phyloP scores from a whole-genome alignment of 2,329 filamentous ascomycete genomes.

The Claviceps sp. region DNA sequence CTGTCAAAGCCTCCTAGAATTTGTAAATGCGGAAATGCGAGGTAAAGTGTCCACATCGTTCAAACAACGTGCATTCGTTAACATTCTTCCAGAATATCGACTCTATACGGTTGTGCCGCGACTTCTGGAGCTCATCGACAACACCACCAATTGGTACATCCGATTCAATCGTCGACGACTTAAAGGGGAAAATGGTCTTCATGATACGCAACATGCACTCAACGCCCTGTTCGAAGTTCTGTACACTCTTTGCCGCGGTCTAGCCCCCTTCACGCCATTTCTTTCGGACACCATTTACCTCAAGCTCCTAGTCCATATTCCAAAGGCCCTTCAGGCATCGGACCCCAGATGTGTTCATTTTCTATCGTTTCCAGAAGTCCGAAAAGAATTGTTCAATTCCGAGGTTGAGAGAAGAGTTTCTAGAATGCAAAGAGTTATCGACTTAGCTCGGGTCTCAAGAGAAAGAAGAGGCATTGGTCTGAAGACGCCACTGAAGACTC shows the following conservation, averaged over 20 bases:
- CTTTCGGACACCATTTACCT: slow-evolving; percentile 90
- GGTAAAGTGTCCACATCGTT: slow-evolving; percentile 30
- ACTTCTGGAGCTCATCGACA: slow-evolving; percentile 72
- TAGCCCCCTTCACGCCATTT: slow-evolving; percentile 93
- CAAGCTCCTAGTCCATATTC: slow-evolving; percentile 69
- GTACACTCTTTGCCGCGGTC: slow-evolving; percentile 72
- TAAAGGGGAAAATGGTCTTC: slow-evolving; percentile 75
- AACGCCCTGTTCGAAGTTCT: slow-evolving; percentile 92
- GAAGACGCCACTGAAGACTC: slow-evolving; percentile 80
- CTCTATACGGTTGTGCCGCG: slow-evolving; percentile 86
- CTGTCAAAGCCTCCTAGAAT: slow-evolving; percentile 80
- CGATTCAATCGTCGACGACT: slow-evolving; percentile 82
- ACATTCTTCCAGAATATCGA: slow-evolving; percentile 41
- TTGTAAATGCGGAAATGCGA: slow-evolving; percentile 86
- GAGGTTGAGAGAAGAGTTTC: slow-evolving; percentile 75
- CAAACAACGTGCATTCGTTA: not conserved
- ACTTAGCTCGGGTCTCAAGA: slow-evolving; percentile 72
- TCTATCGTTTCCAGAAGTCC: slow-evolving; percentile 75
- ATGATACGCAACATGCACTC: slow-evolving; percentile 79
- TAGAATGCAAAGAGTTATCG: slow-evolving; percentile 93
- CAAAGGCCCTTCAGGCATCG: slow-evolving; percentile 50
- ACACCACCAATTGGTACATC: slow-evolving; percentile 98
- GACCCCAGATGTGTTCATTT: slow-evolving; percentile 88
- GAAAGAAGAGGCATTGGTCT: slow-evolving; percentile 74
- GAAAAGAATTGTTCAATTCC: slow-evolving; percentile 75